These are phyloP conservation scores for Mercurialis annua DNA, from an alignment of 345 rosid species.

Conservation along the genomic window DNA sequence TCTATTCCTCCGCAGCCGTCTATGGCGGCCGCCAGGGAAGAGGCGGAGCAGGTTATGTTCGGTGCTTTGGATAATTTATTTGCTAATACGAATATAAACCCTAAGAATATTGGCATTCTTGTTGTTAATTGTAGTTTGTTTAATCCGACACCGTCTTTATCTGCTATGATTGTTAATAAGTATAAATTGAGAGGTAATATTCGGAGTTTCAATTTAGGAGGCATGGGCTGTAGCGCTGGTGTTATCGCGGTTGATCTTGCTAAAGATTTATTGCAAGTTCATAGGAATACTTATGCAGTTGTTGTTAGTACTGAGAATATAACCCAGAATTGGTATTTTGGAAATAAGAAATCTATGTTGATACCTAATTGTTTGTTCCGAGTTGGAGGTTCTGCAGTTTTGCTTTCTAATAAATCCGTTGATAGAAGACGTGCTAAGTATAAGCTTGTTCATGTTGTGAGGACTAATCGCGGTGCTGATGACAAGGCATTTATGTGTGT, in stretches of 20 bases:
- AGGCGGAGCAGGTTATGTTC: slow-evolving; percentile 28
- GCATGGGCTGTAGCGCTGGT: slow-evolving; percentile 32
- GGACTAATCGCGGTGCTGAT: slow-evolving; percentile 24
- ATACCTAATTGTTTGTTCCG: slow-evolving; percentile 28
- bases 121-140: slow-evolving; percentile 30
- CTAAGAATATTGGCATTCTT: slow-evolving; percentile 23
- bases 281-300: slow-evolving; percentile 23
- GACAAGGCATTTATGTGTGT: slow-evolving; percentile 25
- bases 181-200: slow-evolving; percentile 23
- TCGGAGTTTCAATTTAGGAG: slow-evolving; percentile 23
- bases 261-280: slow-evolving; percentile 18
- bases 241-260: slow-evolving; percentile 29
- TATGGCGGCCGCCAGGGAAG: slow-evolving; percentile 22
- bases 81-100: slow-evolving; percentile 17
- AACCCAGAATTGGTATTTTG: slow-evolving; percentile 29
- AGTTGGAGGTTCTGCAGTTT: slow-evolving; percentile 24
- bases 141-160: slow-evolving; percentile 23
- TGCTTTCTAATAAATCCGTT: slow-evolving; percentile 16
- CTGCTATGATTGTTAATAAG: slow-evolving; percentile 25
- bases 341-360: slow-evolving; percentile 26
- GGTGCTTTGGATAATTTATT: slow-evolving; percentile 22
- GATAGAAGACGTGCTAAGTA: slow-evolving; percentile 21
- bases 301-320: slow-evolving; percentile 31
- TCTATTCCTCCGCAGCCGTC: slow-evolving; percentile 18
- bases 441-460: slow-evolving; percentile 27